Percentiles rank a stretch among this genome's conserved stretches.
Conservation (phyloP, 176 grass and related monocot genomes). For the Raddia distichophylla region DNA sequence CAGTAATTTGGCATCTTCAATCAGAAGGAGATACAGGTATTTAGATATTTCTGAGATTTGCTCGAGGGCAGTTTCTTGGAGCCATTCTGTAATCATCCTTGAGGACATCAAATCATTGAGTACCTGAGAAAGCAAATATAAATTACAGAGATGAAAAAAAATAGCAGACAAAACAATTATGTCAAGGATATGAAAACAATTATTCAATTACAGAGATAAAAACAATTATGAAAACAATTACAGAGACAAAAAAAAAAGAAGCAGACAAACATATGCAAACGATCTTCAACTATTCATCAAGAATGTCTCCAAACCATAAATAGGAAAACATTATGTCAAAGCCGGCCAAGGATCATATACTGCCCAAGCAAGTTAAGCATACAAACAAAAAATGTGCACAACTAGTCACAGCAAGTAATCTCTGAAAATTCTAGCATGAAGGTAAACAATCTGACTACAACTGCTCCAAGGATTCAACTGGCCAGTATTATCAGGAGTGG, state of each 20-base stretch:
- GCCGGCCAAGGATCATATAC: neutral
- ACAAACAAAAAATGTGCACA: neutral
- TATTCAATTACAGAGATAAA: conserved; percentile 23
- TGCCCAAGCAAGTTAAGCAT: neutral
- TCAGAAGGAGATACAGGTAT: conserved; percentile 56
- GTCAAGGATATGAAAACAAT: neutral
- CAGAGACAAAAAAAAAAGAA: conserved; percentile 20
- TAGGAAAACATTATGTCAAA: neutral
- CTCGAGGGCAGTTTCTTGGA: conserved; percentile 83
- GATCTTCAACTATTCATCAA: neutral
- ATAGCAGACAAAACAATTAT: too few species aligned
- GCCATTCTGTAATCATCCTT: conserved; percentile 66
- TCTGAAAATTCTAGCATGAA: conserved; percentile 2
- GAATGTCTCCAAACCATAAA: neutral
- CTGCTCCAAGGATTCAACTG: neutral
- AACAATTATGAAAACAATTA: neutral
- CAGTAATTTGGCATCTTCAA: conserved; percentile 51
- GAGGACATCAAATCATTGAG: conserved; percentile 62
- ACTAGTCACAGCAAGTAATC: neutral
- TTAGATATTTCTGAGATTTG: conserved; percentile 73
- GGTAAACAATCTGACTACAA: neutral
- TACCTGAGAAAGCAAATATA: conserved; percentile 57
- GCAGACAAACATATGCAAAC: neutral
- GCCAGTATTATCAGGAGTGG: neutral
- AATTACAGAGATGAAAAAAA: conserved; percentile 31